Base-by-base conservation (phyloP, 768 basidiomycete species). In the Pholiota microspora region DNA sequence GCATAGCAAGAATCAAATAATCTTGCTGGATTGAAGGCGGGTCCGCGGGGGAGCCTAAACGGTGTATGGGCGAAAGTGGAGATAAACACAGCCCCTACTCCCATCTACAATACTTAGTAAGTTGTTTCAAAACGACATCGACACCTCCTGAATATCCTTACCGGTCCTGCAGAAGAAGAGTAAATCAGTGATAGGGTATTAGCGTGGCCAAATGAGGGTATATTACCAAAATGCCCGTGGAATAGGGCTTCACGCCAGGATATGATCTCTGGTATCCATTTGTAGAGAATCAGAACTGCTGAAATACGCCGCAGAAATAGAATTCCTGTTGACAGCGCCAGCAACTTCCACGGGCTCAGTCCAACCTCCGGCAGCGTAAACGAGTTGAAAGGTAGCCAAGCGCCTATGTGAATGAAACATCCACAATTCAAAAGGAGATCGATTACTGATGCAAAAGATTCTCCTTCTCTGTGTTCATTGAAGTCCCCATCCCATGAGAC, bases 401-500 rank as follows among this genome's bases (percentile, higher is more conserved):
- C 94, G 24, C 96, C 97, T 38, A 82, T 89, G 65, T 92, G 92
- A 24, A 92, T 76, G 69, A 92, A 92, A 69, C 88, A 88, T 2
- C 73, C 85, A 57, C 88, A 88, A 61, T 91, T 92, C 51, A 92
- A 76, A 23, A 97, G 77, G 57, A 97, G 81, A 68, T 98, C 92
- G 58, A 98, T 86, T 36, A 97, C 90, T 23, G 92, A 87, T 1
- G 92, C 88, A 67, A 99, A 98, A 9, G 84, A 76, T 54, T 94
- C 91, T 58, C 89, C 85, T 69, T 95, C 90, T 0, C 83, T 92
- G 55, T 92, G 85, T 16, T 72, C 71, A 61, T 90, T 88, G 72
- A 90, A 90, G 60, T 91, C 77, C 2, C 85, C 90, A 68, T 96
- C 94, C 93, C 92, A 95, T 6, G 92, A 92, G 59, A 98, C 88